phyloP scores from a whole-genome alignment of 345 rosid species.

The Erucastrum elatum region DNA sequence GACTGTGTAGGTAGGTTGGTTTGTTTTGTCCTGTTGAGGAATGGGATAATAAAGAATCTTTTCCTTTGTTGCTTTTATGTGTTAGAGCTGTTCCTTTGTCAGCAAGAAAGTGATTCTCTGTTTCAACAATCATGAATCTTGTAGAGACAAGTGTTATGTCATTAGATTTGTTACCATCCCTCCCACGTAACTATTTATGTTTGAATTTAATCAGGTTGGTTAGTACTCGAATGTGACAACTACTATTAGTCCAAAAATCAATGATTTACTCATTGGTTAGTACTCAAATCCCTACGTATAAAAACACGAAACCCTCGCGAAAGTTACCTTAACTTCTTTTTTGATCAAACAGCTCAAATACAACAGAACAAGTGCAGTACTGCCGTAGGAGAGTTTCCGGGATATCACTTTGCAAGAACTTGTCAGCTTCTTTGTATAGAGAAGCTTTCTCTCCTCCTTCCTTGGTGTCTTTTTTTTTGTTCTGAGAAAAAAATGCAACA shows the following conservation, averaged over 20 bases:
- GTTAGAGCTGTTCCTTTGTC: conserved; percentile 14
- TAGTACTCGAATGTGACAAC: neutral
- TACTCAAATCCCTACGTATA: neutral
- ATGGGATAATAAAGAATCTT: neutral
- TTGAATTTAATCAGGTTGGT: neutral
- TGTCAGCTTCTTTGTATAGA: neutral
- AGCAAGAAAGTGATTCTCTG: conserved; percentile 22
- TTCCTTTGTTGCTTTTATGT: conserved; percentile 7
- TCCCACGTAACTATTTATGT: neutral
- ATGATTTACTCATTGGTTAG: neutral
- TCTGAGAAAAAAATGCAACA: neutral
- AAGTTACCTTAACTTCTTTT: neutral
- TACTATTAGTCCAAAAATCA: neutral
- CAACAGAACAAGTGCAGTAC: neutral
- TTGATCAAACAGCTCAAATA: neutral
- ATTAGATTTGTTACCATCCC: neutral
- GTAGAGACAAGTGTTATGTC: neutral
- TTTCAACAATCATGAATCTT: neutral
- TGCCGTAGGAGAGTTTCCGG: neutral
- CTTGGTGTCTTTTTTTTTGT: neutral
- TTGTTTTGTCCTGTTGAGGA: neutral
- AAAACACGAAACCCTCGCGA: neutral
- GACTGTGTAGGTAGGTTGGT: neutral
- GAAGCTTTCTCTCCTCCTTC: neutral
- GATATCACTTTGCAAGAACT: neutral